Percentiles rank a stretch among this genome's conserved stretches.
phyloP scores from a whole-genome alignment of 805 yeast species.

The Saccharomycopsis fermentans region DNA sequence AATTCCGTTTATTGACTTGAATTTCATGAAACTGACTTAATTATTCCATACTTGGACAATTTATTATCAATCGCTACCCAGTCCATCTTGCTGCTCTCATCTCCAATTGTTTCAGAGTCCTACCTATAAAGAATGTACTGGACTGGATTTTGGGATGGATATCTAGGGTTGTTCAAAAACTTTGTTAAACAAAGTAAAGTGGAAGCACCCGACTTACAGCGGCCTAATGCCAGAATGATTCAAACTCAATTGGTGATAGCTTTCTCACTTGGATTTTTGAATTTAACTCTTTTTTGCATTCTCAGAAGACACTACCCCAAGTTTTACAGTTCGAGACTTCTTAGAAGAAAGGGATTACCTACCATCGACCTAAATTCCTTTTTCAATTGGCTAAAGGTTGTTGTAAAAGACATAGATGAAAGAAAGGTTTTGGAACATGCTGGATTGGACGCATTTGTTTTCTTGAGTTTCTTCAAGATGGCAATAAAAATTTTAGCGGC shows the following conservation, averaged over 20 bases:
- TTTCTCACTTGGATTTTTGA: conserved; percentile 50
- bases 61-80: too few relatives aligned
- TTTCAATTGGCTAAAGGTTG: conserved; percentile 73
- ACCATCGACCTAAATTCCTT: conserved; percentile 41
- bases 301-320: conserved; percentile 68
- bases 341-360: conserved; percentile 45
- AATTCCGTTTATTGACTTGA: too few relatives aligned
- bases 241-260: conserved; percentile 74
- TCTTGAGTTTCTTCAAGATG: conserved; percentile 83
- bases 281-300: conserved; percentile 59
- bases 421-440: conserved; percentile 76
- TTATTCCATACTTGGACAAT: too few relatives aligned
- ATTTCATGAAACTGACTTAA: too few relatives aligned
- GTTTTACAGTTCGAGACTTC: conserved; percentile 68
- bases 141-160: background rate
- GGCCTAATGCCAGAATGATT: conserved; percentile 42
- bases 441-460: conserved; percentile 91
- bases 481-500: conserved; percentile 57
- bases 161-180: background rate
- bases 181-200: background rate
- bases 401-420: conserved; percentile 52
- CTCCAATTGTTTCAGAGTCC: too few relatives aligned
- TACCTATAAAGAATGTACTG: background rate
- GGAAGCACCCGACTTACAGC: conserved; percentile 15
- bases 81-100: too few relatives aligned